A percentile compares a stretch with the other conserved stretches of the same genome.
Conservation (phyloP, 2,329 filamentous ascomycete genomes). For the Fusarium papillatum region DNA sequence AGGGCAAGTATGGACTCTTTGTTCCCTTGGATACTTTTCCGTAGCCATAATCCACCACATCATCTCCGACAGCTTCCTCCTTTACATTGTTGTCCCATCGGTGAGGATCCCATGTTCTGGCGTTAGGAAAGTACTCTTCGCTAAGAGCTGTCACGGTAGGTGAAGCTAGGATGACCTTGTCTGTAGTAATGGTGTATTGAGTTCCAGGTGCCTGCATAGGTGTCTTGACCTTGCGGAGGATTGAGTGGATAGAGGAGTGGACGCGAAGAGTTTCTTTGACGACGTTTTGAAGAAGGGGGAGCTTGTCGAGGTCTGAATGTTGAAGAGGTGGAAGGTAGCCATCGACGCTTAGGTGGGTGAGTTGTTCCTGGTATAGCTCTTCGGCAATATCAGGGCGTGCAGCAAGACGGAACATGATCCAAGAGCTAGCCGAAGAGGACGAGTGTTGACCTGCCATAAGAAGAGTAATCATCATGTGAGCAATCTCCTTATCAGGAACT, state of each 20-base stretch:
- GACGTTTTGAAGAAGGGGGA: conserved; percentile 73
- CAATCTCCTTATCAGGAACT: conserved; percentile 81
- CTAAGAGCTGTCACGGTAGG: conserved; percentile 59
- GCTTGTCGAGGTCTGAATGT: conserved; percentile 70
- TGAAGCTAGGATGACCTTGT: conserved; percentile 57
- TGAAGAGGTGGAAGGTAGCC: conserved; percentile 67
- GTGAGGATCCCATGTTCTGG: conserved; percentile 46
- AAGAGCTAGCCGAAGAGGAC: conserved; percentile 81
- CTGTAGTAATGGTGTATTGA: conserved; percentile 69
- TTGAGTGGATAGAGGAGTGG: conserved; percentile 80
- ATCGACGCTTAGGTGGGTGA: conserved; percentile 61
- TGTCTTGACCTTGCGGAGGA: conserved; percentile 80
- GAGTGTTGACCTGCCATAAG: conserved; percentile 90
- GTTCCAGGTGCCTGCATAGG: conserved; percentile 71
- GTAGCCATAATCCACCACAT: conserved; percentile 48
- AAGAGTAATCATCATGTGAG: conserved; percentile 89
- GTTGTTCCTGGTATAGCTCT: conserved; percentile 78
- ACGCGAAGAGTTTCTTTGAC: conserved; percentile 81
- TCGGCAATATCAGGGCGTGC: conserved; percentile 78
- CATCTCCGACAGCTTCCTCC: conserved; percentile 29
- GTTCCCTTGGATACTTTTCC: conserved; percentile 49
- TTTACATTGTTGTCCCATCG: conserved; percentile 42
- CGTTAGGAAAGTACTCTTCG: conserved; percentile 69
- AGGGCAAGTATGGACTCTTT: conserved; percentile 69
- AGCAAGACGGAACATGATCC: conserved; percentile 83